A percentile compares a stretch with the other conserved stretches of the same genome.
Evolutionary conservation across 805 yeast species (phyloP).

Genomic region (Isabelozyma heimii): DNA sequence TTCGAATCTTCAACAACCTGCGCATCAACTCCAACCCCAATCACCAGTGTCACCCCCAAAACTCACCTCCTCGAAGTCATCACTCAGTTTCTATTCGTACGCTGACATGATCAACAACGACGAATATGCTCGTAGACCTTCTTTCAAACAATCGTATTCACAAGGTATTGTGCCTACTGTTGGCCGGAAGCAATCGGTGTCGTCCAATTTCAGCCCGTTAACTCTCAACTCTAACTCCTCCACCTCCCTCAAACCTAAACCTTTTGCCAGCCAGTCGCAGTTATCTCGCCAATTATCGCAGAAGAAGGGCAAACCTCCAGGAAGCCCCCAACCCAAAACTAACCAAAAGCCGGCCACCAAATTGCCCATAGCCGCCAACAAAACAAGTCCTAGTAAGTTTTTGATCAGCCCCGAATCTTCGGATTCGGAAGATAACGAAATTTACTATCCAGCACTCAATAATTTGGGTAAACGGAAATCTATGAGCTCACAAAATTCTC

Average conservation of each 20-base stretch:
- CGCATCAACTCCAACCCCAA: conserved; percentile 9
- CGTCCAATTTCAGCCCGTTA: background rate
- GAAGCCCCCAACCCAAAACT: background rate
- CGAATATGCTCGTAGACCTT: conserved; percentile 64
- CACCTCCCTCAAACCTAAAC: background rate
- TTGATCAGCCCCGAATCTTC: conserved; percentile 26
- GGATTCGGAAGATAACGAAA: conserved; percentile 19
- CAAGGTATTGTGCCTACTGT: conserved; percentile 31
- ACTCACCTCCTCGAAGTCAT: conserved; percentile 32
- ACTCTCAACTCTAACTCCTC: background rate
- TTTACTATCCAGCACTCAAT: conserved; percentile 2
- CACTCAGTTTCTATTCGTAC: conserved; percentile 63
- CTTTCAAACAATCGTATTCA: conserved; percentile 37
- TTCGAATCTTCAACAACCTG: conserved; percentile 1
- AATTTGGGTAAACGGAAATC: conserved; percentile 7
- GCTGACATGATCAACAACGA: conserved; percentile 77
- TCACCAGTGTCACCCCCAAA: conserved; percentile 41
- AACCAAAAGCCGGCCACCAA: background rate
- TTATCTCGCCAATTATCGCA: conserved; percentile 21
- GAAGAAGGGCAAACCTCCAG: conserved; percentile 3
- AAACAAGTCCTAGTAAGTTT: conserved; percentile 9
- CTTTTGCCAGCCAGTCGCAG: conserved; percentile 12
- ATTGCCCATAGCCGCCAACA: background rate
- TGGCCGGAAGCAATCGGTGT: conserved; percentile 1
- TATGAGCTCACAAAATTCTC: conserved; percentile 6